phyloP scores from a whole-genome alignment of 2,329 filamentous ascomycete genomes.

The Colletotrichum falcatum region DNA sequence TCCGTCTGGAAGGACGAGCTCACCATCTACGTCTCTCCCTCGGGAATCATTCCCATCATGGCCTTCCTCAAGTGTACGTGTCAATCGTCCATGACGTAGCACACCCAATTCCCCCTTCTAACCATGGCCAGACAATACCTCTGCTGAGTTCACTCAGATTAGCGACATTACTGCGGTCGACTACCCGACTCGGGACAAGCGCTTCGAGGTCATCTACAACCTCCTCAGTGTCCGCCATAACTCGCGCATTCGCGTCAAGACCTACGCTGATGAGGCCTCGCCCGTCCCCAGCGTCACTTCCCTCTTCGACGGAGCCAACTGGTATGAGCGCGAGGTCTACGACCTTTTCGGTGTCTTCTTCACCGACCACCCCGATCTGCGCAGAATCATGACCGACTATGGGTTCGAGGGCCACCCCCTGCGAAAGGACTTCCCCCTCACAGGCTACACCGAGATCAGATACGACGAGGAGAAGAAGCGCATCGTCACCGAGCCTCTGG shows the following conservation, averaged over 20 bases:
- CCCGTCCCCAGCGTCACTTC: conserved; percentile 89
- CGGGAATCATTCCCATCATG: conserved; percentile 91
- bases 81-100: conserved; percentile 14
- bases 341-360: conserved; percentile 99
- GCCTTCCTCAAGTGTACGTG: conserved; percentile 84
- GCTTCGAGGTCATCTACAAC: conserved; percentile 99
- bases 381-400: conserved; percentile 99
- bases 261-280: conserved; percentile 95
- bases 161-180: conserved; percentile 94
- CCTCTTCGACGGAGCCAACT: conserved; percentile 95
- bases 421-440: conserved; percentile 97
- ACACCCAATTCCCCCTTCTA: background rate
- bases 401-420: conserved; percentile 98
- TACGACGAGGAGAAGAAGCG: conserved; percentile 99
- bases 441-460: conserved; percentile 96
- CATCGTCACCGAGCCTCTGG: conserved; percentile 96
- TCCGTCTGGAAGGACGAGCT: conserved; percentile 99
- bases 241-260: conserved; percentile 96
- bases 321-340: conserved; percentile 98
- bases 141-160: conserved; percentile 95
- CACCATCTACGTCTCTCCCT: conserved; percentile 89
- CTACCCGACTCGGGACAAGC: conserved; percentile 93
- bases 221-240: conserved; percentile 96
- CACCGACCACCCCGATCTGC: conserved; percentile 90
- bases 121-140: conserved; percentile 79